Base-by-base conservation (phyloP, 345 rosid genomes). In the Dipteronia dyeriana region DNA sequence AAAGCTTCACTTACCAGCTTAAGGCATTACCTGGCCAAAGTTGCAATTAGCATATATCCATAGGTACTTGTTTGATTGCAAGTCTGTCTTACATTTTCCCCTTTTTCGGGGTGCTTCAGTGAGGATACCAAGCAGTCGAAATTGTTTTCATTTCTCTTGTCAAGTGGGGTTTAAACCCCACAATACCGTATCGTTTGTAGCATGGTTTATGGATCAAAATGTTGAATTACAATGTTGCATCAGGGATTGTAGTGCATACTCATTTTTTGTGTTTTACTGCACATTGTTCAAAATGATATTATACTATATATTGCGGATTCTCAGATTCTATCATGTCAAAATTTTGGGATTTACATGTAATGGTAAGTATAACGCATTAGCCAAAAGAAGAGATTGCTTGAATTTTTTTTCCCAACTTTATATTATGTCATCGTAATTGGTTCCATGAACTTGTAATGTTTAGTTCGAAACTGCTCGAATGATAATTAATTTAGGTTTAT, bases 1-100 rank as follows among this genome's bases (percentile, higher is more conserved):
- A 78, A 92, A 86, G 89, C 95, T 94, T 39, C 87, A 94, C 79
- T 87, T 94, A 73, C 97, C 95, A 0, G 98, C 98, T 61, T 94
- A 89, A 88, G 65, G 29, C 70, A 22, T 62, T 5, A 29, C 26
- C 3, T 38, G 45, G 31, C 23, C 45, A 45, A 70, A 68, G 75
- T 66, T 71, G 77, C 11, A 16, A 38, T 65, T 64, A 62, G 62
- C 68, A 59, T 59, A 4, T 69, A 47, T 43, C 17, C 22, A 0
- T 65, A 14, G 56, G 13, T 38, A 23, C 49, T 66, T 54, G 71
- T 66, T 43, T 22, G 65, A 67, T 54, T 54, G 47, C 34, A 34
- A 45, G 72, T 25, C 51, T 66, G 20, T 14, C 41, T 31, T 64
- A 26, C 59, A 20, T 34, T 17, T 17, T 51, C 34, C 64, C 71